Base-by-base conservation (phyloP, 495 filamentous ascomycete genomes). In the Lasiosphaeria hispida region DNA sequence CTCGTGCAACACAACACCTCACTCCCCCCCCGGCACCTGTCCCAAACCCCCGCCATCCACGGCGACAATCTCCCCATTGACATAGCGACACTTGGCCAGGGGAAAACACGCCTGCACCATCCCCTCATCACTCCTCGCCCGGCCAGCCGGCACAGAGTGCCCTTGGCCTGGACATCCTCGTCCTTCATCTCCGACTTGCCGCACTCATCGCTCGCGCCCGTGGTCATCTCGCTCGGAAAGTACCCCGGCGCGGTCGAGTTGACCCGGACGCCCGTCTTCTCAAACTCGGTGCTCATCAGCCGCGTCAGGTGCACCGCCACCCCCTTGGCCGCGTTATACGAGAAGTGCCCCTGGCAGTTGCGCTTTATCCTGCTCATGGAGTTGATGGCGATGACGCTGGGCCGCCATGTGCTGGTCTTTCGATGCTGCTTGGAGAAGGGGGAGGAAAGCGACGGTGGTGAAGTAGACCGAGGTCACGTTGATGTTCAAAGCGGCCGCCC, bases 231-330 rank as follows among this genome's bases (percentile, higher is more conserved):
- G 35, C 69, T 76, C 7, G 83, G 83, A 57, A 86, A 87, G 59
- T 84, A 71, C 8, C 85, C 86, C 3, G 86, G 84, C 19, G 83
- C 80, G 39, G 88, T 79, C 0, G 77, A 78, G 71, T 87, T 88
- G 33, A 80, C 71, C 19, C 74, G 71, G 36, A 89, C 84, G 39
- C 73, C 65, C 42, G 82, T 82, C 48, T 78, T 75, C 14, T 70
- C 73, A 30, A 86, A 75, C 49, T 63, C 67, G 0, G 79, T 85
- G 10, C 79, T 71, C 59, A 87, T 69, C 64, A 78, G 69, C 74
- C 84, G 87, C 37, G 84, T 81, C 61, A 88, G 59, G 48, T 86
- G 84, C 9, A 76, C 79, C 3, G 75, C 71, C 0, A 79, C 82
- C 1, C 81, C 80, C 72, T 89, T 89, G 57, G 77, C 80, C 1